A percentile compares a stretch with the other conserved stretches of the same genome.
Evolutionary conservation across 2,329 filamentous ascomycete genomes (phyloP).

Genomic region (Lasiodiplodia sp.): DNA sequence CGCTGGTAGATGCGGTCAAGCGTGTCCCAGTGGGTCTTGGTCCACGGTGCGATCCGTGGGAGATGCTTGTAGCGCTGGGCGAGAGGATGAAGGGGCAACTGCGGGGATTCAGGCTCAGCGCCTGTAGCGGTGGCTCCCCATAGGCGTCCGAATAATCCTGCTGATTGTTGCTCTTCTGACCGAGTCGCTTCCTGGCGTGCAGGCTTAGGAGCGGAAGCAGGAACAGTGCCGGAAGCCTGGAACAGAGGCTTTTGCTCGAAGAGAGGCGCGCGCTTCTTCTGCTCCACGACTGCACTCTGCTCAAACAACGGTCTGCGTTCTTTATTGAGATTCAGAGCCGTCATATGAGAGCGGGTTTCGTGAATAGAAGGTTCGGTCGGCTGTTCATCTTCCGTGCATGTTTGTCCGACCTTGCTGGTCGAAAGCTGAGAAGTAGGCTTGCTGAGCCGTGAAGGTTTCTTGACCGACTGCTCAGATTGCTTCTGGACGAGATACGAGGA

Average conservation of each 20-base stretch:
- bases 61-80: constrained; percentile 37
- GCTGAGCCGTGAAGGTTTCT: not conserved
- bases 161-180: constrained; percentile 29
- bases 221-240: not conserved
- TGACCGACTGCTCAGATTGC: not conserved
- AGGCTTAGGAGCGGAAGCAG: not conserved
- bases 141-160: constrained; percentile 36
- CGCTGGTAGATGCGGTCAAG: constrained; percentile 46
- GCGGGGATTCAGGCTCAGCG: constrained; percentile 29
- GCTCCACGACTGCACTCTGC: not conserved
- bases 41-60: constrained; percentile 48
- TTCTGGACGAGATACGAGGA: not conserved
- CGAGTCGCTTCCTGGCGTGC: not conserved
- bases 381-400: constrained; percentile 30
- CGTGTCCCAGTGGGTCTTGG: constrained; percentile 48
- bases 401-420: constrained; percentile 37
- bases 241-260: not conserved
- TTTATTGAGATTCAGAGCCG: constrained; percentile 5
- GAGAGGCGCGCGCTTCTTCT: not conserved
- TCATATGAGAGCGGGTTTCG: constrained; percentile 6
- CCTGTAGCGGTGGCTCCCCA: constrained; percentile 34
- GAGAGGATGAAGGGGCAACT: constrained; percentile 38
- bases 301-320: constrained; percentile 12
- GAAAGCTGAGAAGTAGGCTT: not conserved
- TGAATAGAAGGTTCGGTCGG: not conserved